Conservation (phyloP, 768 basidiomycete genomes). For the Panaeolus papilionaceus region DNA sequence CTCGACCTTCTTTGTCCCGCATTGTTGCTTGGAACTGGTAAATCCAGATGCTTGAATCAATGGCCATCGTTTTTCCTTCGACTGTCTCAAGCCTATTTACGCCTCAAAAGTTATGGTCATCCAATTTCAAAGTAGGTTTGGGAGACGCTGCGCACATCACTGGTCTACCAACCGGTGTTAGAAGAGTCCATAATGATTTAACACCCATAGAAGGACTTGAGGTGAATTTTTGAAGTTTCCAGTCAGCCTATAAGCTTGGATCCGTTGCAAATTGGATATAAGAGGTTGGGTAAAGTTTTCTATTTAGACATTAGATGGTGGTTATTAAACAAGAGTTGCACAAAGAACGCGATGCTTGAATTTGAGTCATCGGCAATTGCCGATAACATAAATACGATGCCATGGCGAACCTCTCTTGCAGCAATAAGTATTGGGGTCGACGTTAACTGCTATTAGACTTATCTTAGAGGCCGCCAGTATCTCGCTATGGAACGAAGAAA, state of each 20-base stretch:
- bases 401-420: background rate
- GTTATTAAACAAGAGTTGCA: slow-evolving; percentile 3
- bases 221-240: background rate
- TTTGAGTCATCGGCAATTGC: background rate
- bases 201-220: slow-evolving; percentile 78
- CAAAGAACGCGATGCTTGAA: background rate
- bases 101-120: slow-evolving; percentile 3
- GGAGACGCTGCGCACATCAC: slow-evolving; percentile 68
- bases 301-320: slow-evolving; percentile 4
- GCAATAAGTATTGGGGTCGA: background rate
- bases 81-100: slow-evolving; percentile 85
- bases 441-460: too few species aligned
- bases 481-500: background rate
- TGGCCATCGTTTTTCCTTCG: slow-evolving; percentile 95
- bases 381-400: background rate
- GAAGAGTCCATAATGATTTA: slow-evolving; percentile 92
- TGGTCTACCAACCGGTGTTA: slow-evolving; percentile 93
- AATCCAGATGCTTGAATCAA: slow-evolving; percentile 99
- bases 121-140: background rate
- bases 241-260: background rate
- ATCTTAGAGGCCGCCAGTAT: too few species aligned
- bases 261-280: background rate
- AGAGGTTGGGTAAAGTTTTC: background rate
- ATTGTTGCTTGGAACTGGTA: slow-evolving; percentile 99
- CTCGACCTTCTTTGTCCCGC: slow-evolving; percentile 95